These are phyloP conservation scores for Polyporus arcularius DNA, from an alignment of 768 basidiomycete genomes.

Conservation along the genomic window DNA sequence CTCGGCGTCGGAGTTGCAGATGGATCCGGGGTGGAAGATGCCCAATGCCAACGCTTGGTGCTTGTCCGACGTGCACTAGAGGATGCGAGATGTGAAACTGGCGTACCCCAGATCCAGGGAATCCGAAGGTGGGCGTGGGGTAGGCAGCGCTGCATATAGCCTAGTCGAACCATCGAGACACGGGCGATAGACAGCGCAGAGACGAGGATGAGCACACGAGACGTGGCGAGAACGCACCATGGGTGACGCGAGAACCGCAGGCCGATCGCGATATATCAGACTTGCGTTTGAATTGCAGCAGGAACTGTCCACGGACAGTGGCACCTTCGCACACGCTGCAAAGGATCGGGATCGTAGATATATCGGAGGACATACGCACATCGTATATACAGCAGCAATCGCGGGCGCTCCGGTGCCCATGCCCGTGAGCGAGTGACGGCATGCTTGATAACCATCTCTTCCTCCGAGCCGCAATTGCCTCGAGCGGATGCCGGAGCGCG, in stretches of 20 bases:
- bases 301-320: not conserved
- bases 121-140: slow-evolving; percentile 1
- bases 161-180: not conserved
- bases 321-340: not conserved
- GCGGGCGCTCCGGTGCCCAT: not conserved
- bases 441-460: slow-evolving; percentile 1
- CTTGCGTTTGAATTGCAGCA: not conserved
- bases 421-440: slow-evolving; percentile 1
- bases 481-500: not conserved
- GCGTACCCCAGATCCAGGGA: not conserved
- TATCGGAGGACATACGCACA: not conserved
- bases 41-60: not conserved
- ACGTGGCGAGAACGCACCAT: not conserved
- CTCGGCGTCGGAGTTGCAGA: not conserved
- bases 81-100: slow-evolving; percentile 4
- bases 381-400: not conserved
- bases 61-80: not conserved
- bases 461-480: not conserved
- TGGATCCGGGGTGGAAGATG: not conserved
- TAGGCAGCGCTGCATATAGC: not conserved
- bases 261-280: not conserved
- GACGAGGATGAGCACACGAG: not conserved
- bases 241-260: not conserved
- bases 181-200: not conserved
- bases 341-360: not conserved